Base-by-base conservation (phyloP, 257 asterid species). In the Capsicum pubescens region DNA sequence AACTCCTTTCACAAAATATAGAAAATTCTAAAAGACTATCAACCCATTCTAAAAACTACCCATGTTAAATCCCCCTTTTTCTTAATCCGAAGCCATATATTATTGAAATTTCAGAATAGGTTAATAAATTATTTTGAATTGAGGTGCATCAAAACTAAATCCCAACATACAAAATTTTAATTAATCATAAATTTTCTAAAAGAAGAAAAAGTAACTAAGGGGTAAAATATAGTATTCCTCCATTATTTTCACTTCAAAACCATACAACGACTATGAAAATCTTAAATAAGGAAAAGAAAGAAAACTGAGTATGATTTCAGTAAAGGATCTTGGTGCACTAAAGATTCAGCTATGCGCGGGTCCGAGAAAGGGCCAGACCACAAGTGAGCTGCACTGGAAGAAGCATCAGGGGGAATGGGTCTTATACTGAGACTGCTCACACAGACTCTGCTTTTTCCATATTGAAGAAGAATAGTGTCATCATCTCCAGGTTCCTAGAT, bases 401-500 rank as follows among this genome's bases (percentile, higher is more conserved):
- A 83, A 83, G 74, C 87, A 81, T 87, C 89, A 48, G 60, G 21
- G 80, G 87, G 81, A 36, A 84, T 86, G 85, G 95, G 57, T 81
- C 84, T 89, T 86, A 96, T 76, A 70, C 88, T 88, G 88, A 82
- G 86, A 69, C 71, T 64, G 50, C 87, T 70, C 57, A 91, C 90
- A 5, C 97, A 95, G 83, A 89, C 91, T 84, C 90, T 90, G 80
- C 94, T 90, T 89, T 93, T 96, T 68, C 99, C 99, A 82, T 91
- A 93, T 83, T 90, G 97, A 81, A 96, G 94, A 83, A 96, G 94
- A 86, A 92, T 90, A 63, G 92, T 89, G 86, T 88, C 92, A 87
- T 94, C 98, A 82, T 90, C 95, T 60, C 91, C 90, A 48, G 97
- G 92, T 64, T 90, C 90, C 92, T 96, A 98, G 84, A 92, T 92